Conservation (phyloP, 495 filamentous ascomycete genomes). For the Penicillium ochrochloron region DNA sequence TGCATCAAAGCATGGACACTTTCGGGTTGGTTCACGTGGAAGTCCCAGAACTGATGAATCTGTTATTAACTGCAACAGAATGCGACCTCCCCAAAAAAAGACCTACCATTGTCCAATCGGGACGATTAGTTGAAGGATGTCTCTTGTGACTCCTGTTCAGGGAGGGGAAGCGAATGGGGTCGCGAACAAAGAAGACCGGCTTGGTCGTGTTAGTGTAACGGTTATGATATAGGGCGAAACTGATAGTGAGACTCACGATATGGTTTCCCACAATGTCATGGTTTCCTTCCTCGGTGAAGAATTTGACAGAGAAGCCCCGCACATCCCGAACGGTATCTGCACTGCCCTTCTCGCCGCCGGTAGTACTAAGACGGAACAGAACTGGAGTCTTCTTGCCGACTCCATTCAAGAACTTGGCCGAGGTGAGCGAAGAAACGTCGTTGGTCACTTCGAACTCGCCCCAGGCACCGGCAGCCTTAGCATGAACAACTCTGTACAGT, state of each 20-base stretch:
- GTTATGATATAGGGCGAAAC: neutral
- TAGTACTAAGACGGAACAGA: conserved; percentile 64
- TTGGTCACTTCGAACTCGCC: conserved; percentile 70
- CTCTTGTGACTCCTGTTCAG: conserved; percentile 58
- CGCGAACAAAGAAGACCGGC: conserved; percentile 59
- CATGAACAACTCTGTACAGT: conserved; percentile 67
- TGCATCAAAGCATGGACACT: conserved; percentile 69
- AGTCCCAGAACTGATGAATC: conserved; percentile 59
- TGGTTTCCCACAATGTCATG: conserved; percentile 68
- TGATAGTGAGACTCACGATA: conserved; percentile 29
- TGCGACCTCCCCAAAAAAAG: neutral
- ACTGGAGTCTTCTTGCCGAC: conserved; percentile 63
- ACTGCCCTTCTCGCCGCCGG: conserved; percentile 62
- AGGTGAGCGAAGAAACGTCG: conserved; percentile 43
- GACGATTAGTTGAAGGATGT: conserved; percentile 49
- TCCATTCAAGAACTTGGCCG: conserved; percentile 53
- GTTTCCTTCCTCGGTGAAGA: conserved; percentile 76
- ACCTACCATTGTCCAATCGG: conserved; percentile 54
- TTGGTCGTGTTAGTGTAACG: conserved; percentile 3
- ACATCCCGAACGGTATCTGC: conserved; percentile 65
- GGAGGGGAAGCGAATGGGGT: conserved; percentile 58
- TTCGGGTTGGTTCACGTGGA: conserved; percentile 38
- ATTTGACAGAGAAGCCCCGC: conserved; percentile 68
- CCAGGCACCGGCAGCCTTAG: conserved; percentile 78
- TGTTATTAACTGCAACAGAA: neutral